Base-by-base conservation (phyloP, 2,329 filamentous ascomycete genomes). In the Penicillium griseofulvum region DNA sequence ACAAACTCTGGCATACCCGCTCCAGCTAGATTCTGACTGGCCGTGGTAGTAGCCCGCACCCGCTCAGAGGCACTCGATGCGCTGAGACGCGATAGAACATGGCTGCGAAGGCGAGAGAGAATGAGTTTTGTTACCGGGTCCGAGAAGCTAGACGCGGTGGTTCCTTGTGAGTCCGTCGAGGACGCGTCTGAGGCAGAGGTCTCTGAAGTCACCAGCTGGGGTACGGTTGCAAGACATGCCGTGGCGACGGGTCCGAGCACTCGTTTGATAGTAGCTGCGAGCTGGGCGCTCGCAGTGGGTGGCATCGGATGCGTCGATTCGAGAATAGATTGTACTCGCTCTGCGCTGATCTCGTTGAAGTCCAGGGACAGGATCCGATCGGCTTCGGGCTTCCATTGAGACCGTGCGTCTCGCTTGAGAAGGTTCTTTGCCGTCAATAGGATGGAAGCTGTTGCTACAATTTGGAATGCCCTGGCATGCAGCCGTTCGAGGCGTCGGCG, bases 391-490 rank as follows among this genome's bases (percentile, higher is more conserved):
- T 85, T 86, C 85, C 85, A 87, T 54, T 84, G 81, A 14, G 81
- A 81, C 49, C 85, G 81, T 6, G 84, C 81, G 66, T 87, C 85
- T 8, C 85, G 82, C 64, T 85, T 85, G 31, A 87, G 79, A 4
- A 87, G 73, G 55, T 86, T 87, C 73, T 87, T 87, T 9, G 84
- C 84, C 0, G 83, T 87, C 34, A 87, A 75, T 3, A 87, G 73
- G 50, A 87, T 84, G 6, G 83, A 81, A 28, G 83, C 83, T 28
- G 85, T 82, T 12, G 83, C 82, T 2, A 83, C 80, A 56, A 87
- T 81, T 52, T 82, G 79, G 55, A 85, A 78, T 1, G 79, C 77
- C 39, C 80, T 78, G 49, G 78, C 75, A 49, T 84, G 80, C 42
- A 86, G 75, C 36, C 75, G 74, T 12, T 75, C 74, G 19, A 87